These are phyloP conservation scores for Berkeleyomyces rouxiae DNA, from an alignment of 2,329 filamentous ascomycete genomes.

Conservation along the genomic window DNA sequence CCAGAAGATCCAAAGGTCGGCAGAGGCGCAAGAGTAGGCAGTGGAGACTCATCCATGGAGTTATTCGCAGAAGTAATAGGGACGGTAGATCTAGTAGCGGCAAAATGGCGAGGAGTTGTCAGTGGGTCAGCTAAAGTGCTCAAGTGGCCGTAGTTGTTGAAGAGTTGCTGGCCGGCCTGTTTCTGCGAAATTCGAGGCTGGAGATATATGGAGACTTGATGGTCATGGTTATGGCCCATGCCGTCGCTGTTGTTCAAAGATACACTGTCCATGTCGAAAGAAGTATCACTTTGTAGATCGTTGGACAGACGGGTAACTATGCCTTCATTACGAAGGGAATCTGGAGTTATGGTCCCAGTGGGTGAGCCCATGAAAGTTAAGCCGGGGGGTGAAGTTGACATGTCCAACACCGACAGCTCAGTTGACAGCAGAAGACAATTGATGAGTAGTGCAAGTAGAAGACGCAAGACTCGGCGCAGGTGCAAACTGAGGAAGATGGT, in stretches of 20 bases:
- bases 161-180: not conserved
- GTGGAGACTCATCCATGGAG: not conserved
- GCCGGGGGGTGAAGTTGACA: conserved; percentile 5
- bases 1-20: not conserved
- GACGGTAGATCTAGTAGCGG: not conserved
- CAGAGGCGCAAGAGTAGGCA: not conserved
- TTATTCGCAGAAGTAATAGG: not conserved
- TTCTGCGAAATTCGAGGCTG: not conserved
- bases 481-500: not conserved
- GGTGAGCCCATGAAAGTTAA: conserved; percentile 4
- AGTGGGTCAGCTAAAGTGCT: not conserved
- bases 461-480: not conserved
- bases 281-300: not conserved
- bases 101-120: not conserved
- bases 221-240: not conserved
- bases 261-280: not conserved
- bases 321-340: not conserved
- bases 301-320: not conserved
- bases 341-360: not conserved
- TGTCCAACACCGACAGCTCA: not conserved
- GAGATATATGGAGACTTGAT: not conserved
- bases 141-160: not conserved
- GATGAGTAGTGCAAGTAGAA: not conserved
- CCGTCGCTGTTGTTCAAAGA: not conserved
- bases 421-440: not conserved